Percentiles rank a stretch among this genome's conserved stretches.
Conservation (phyloP, 2,329 filamentous ascomycete genomes). For the Nothopassalora personata region DNA sequence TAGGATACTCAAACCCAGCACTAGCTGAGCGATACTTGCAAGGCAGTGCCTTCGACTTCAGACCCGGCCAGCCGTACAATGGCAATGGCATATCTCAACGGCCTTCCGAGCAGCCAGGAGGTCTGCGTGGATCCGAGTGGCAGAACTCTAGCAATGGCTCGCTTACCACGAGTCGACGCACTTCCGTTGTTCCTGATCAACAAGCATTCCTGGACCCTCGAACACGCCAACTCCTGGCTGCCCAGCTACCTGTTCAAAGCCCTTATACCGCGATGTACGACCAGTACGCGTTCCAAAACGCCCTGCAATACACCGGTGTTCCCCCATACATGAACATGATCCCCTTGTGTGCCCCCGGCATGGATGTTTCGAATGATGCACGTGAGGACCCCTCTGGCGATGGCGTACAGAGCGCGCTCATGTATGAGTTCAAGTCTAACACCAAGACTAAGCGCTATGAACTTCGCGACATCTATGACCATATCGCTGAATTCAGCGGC, state of each 20-base stretch:
- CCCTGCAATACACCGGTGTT: conserved; percentile 32
- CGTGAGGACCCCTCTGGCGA: conserved; percentile 56
- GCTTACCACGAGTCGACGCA: conserved; percentile 9
- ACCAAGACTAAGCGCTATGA: conserved; percentile 71
- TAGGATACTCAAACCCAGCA: conserved; percentile 5
- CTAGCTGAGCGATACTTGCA: conserved; percentile 18
- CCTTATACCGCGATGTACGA: conserved; percentile 30
- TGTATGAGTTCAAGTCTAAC: conserved; percentile 75
- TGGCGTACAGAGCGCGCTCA: conserved; percentile 62
- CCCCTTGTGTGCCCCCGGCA: conserved; percentile 32
- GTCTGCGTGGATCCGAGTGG: conserved; percentile 43
- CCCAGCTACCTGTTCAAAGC: conserved; percentile 30
- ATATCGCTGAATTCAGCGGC: conserved; percentile 90
- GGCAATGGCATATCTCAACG: conserved; percentile 36
- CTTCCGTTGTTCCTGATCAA: conserved; percentile 31
- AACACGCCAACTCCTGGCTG: conserved; percentile 34
- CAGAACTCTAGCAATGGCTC: conserved; percentile 27
- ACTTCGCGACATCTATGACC: conserved; percentile 78
- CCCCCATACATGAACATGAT: conserved; percentile 34
- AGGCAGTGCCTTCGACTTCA: conserved; percentile 16
- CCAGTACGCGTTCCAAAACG: conserved; percentile 35
- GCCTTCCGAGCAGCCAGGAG: conserved; percentile 39
- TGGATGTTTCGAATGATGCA: conserved; percentile 37
- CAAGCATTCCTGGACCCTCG: conserved; percentile 36
- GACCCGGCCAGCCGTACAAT: conserved; percentile 29